Evolutionary conservation across 805 yeast genomes (phyloP), one percentile per base, ranked within the genome.

Genomic region (Nakazawaea wickerhamii): DNA sequence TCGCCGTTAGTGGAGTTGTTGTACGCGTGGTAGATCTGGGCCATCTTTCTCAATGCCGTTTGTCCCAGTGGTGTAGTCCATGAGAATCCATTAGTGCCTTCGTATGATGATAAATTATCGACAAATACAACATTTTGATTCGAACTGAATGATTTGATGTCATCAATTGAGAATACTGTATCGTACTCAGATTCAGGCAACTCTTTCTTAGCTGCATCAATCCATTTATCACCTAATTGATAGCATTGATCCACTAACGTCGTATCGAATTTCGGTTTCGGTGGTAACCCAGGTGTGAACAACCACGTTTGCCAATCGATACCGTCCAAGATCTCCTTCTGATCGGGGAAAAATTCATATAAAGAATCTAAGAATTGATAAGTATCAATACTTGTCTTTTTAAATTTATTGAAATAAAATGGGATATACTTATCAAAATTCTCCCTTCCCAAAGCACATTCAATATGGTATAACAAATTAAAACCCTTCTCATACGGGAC

Each of bases 401-500:
- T 76, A 70, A 70, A 89, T 54, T 74, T 79, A 36, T 60, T 64
- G 64, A 89, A 89, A 65, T 89, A 89, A 59, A 72, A 73, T 44
- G 83, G 85, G 53, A 89, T 81, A 56, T 85, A 89, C 38, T 84
- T 82, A 59, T 87, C 95, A 58, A 87, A 89, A 18, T 68, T 68
- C 34, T 63, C 58, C 30, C 87, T 89, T 36, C 91, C 87, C 9
- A 89, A 65, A 28, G 68, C 57, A 37, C 70, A 73, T 63, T 90
- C 97, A 39, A 89, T 69, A 52, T 79, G 77, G 64, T 77, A 85
- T 45, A 90, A 68, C 54, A 89, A 71, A 51, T 83, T 86, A 53
- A 81, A 84, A 6, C 96, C 96, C 61, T 88, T 88, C 59, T 89
- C 96, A 61, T 89, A 89, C 3, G 96, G 96, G 36, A 89, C 95